Base-by-base conservation (phyloP, 1,284 basidiomycete genomes). In the Ustilago bromivora region DNA sequence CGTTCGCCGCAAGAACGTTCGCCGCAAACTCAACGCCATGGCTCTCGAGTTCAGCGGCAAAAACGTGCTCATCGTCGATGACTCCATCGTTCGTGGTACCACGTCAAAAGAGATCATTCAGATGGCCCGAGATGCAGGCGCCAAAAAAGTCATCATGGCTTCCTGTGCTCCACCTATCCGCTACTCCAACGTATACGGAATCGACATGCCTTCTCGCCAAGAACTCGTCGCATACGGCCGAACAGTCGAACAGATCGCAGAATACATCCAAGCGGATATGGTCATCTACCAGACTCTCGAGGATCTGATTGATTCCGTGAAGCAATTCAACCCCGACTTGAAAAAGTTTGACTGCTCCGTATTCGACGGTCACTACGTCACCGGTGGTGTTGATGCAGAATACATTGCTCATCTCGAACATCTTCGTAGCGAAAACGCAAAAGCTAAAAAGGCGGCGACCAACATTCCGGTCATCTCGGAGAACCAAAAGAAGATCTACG, bases 51-150 rank as follows among this genome's bases (percentile, higher is more conserved):
- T 99, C 85, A 90, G 90, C 15, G 91, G 89, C 82, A 98, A 98
- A 89, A 94, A 92, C 79, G 95, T 99, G 8, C 90, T 99, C 55
- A 90, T 99, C 57, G 97, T 99, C 34, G 97, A 99, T 88, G 95
- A 99, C 88, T 98, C 96, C 0, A 99, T 99, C 81, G 97, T 99
- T 11, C 92, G 97, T 53, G 97, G 97, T 13, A 99, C 97, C 1
- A 99, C 97, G 0, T 98, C 96, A 15, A 97, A 95, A 86, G 97
- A 99, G 87, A 99, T 99, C 80, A 91, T 99, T 52, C 96, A 98
- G 87, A 99, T 99, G 96, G 97, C 97, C 36, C 95, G 96, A 85
- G 97, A 99, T 83, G 97, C 98, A 8, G 97, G 97, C 17, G 96
- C 97, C n/a, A 95, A 93, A 87, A 94, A 93, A 81, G 95, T 99